Percentiles rank a stretch among this genome's conserved stretches.
phyloP scores from a whole-genome alignment of 495 filamentous ascomycete genomes.

The Tuber umbilicatum region DNA sequence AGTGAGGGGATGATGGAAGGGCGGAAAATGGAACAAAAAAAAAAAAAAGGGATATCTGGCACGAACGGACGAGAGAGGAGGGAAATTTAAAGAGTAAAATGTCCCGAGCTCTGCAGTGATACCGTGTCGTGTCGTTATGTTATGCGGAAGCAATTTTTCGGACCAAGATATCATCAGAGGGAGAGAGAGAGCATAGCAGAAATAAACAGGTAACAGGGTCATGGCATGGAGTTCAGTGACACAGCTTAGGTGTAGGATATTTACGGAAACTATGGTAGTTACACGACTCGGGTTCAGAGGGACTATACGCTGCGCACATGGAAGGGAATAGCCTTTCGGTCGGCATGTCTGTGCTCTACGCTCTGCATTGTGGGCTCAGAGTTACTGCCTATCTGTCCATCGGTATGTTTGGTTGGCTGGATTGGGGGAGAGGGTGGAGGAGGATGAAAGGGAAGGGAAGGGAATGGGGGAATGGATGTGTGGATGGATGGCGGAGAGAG shows the following conservation, averaged over 20 bases:
- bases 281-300: not conserved
- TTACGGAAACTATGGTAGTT: not conserved
- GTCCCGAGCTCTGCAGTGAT: not conserved
- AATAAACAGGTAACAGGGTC: not conserved
- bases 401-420: constrained; percentile 1
- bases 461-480: not conserved
- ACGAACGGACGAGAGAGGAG: not conserved
- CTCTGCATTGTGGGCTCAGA: not conserved
- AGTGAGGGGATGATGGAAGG: not conserved
- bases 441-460: not conserved
- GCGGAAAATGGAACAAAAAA: not conserved
- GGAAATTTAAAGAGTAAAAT: not conserved
- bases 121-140: not conserved
- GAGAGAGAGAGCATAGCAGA: not conserved
- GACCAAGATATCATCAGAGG: not conserved
- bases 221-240: not conserved
- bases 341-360: not conserved
- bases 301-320: not conserved
- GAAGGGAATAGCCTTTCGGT: not conserved
- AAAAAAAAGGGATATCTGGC: not conserved
- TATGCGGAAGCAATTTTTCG: not conserved
- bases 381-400: not conserved
- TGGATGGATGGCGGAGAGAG: not conserved
- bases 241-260: not conserved
- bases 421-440: not conserved